These are phyloP conservation scores for Penicillium sp. DNA, from an alignment of 2,329 filamentous ascomycete genomes.

Conservation along the genomic window DNA sequence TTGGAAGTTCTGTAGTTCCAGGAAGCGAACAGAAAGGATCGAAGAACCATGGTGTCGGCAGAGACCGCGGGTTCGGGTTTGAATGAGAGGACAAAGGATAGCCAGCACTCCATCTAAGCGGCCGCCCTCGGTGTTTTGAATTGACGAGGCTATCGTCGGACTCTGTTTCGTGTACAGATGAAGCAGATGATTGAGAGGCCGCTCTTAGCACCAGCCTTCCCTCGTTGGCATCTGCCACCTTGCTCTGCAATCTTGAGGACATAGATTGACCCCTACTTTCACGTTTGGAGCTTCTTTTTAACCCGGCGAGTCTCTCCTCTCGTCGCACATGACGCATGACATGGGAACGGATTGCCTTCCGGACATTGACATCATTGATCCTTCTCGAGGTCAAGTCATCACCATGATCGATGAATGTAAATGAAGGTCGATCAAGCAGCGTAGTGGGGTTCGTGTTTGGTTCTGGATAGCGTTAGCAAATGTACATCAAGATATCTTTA, in stretches of 20 bases:
- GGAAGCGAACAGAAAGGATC: slow-evolving; percentile 36
- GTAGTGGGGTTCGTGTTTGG: slow-evolving; percentile 17
- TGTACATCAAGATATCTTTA: not conserved
- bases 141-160: not conserved
- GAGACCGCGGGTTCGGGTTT: slow-evolving; percentile 11
- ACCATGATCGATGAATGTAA: slow-evolving; percentile 42
- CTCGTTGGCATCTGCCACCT: slow-evolving; percentile 11
- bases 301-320: slow-evolving; percentile 36
- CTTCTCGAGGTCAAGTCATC: slow-evolving; percentile 37
- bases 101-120: slow-evolving; percentile 16
- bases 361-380: slow-evolving; percentile 37
- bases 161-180: slow-evolving; percentile 1
- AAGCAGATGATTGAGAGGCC: slow-evolving; percentile 13
- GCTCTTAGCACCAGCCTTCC: slow-evolving; percentile 12
- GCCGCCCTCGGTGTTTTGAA: slow-evolving; percentile 13
- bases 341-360: slow-evolving; percentile 41
- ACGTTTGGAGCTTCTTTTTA: slow-evolving; percentile 33
- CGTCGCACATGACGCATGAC: slow-evolving; percentile 43
- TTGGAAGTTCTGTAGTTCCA: slow-evolving; percentile 23
- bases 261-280: slow-evolving; percentile 17
- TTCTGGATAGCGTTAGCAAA: slow-evolving; percentile 10
- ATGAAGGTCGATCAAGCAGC: slow-evolving; percentile 29
- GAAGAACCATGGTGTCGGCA: slow-evolving; percentile 26
- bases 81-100: slow-evolving; percentile 14
- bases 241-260: slow-evolving; percentile 7